Evolutionary conservation across 768 basidiomycete species (phyloP).

Genomic region (Phylloporus sp.): DNA sequence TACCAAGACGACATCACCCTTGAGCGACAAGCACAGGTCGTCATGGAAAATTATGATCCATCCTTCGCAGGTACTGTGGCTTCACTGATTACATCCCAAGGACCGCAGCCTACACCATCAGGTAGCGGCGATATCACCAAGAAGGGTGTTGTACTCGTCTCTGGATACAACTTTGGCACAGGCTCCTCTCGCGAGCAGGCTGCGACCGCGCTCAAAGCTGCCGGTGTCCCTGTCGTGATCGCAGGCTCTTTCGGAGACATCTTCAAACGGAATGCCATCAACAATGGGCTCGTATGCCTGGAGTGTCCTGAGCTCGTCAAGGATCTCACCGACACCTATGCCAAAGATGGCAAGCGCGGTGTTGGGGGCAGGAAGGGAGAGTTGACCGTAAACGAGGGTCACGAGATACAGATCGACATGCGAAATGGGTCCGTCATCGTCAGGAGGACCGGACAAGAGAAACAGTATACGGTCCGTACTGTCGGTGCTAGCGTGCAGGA

Average conservation of each 20-base stretch:
- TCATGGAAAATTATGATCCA: slow-evolving; percentile 99
- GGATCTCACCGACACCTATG: slow-evolving; percentile 75
- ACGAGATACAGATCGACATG: slow-evolving; percentile 65
- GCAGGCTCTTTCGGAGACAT: slow-evolving; percentile 99
- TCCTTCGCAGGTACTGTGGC: slow-evolving; percentile 72
- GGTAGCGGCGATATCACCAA: slow-evolving; percentile 30
- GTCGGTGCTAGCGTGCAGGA: slow-evolving; percentile 96
- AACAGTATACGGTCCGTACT: slow-evolving; percentile 62
- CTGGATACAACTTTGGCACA: slow-evolving; percentile 98
- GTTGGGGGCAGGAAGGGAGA: slow-evolving; percentile 79
- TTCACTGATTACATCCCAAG: slow-evolving; percentile 37
- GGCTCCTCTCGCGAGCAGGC: slow-evolving; percentile 98
- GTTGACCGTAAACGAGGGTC: slow-evolving; percentile 74
- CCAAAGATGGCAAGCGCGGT: slow-evolving; percentile 69
- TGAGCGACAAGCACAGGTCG: slow-evolving; percentile 88
- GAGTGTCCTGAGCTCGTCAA: slow-evolving; percentile 87
- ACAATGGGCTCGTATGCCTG: slow-evolving; percentile 94
- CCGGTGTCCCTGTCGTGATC: slow-evolving; percentile 88
- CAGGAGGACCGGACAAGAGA: slow-evolving; percentile 37
- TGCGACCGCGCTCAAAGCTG: slow-evolving; percentile 92
- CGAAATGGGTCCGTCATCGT: slow-evolving; percentile 66
- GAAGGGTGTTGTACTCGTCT: slow-evolving; percentile 74
- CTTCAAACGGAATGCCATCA: slow-evolving; percentile 98
- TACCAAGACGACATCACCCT: slow-evolving; percentile 99
- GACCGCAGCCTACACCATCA: slow-evolving; percentile 9